Percentiles rank a stretch among this genome's conserved stretches.
These are phyloP conservation scores for Brettanomyces bruxellensis DNA, from an alignment of 805 yeast species.

Conservation along the genomic window DNA sequence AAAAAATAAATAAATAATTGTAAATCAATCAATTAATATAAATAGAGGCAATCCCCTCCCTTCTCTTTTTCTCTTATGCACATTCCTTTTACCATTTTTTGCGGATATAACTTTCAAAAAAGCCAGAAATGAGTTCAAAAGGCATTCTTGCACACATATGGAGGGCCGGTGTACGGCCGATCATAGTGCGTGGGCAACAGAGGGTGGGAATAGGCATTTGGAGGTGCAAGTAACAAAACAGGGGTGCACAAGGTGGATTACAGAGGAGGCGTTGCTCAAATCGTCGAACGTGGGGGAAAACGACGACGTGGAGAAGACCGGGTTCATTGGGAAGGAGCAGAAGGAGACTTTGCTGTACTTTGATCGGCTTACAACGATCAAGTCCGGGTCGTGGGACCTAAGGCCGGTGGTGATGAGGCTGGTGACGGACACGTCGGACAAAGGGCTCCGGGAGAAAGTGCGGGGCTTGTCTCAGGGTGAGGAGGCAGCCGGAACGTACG, in stretches of 20 bases:
- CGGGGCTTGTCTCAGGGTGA: conserved; percentile 30
- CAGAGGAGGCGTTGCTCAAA: conserved; percentile 22
- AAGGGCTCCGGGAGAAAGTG: conserved; percentile 22
- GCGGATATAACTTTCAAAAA: too few relatives aligned
- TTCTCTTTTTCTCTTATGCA: too few relatives aligned
- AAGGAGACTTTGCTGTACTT: conserved; percentile 47
- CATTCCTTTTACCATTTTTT: too few relatives aligned
- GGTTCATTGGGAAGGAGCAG: conserved; percentile 42
- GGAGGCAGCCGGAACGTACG: conserved; percentile 2
- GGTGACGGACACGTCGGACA: conserved; percentile 30
- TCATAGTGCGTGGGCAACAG: not conserved
- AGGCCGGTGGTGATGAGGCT: conserved; percentile 34
- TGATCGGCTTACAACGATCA: conserved; percentile 42
- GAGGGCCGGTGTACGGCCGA: too few relatives aligned
- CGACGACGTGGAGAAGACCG: conserved; percentile 45
- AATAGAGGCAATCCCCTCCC: too few relatives aligned
- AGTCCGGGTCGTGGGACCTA: conserved; percentile 34
- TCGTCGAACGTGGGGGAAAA: conserved; percentile 46
- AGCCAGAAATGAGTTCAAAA: too few relatives aligned
- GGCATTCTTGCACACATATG: too few relatives aligned
- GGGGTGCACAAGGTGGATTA: conserved; percentile 7
- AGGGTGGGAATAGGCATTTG: not conserved
- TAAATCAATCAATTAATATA: too few relatives aligned
- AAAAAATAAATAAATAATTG: too few relatives aligned
- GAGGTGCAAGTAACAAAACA: not conserved